Conservation (phyloP, 176 grass and related monocot genomes). For the Raddia guianensis region DNA sequence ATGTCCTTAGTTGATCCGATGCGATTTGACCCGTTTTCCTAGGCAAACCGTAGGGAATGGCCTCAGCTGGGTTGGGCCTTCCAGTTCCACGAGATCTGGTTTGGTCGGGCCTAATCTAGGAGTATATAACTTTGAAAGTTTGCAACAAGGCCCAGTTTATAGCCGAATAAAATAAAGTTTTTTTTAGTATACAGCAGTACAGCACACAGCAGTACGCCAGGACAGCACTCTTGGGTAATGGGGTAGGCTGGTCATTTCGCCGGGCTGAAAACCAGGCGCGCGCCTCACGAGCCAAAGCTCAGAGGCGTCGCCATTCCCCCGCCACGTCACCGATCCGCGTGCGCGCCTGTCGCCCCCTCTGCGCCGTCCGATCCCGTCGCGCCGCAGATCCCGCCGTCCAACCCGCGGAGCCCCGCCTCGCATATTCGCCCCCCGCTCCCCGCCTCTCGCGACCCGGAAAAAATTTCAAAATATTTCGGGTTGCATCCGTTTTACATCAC, state of each 20-base stretch:
- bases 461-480: background rate
- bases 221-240: background rate
- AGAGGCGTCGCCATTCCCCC: background rate
- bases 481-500: background rate
- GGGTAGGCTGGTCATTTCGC: background rate
- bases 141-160: background rate
- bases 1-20: too few species aligned
- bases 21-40: too few species aligned
- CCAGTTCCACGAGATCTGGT: background rate
- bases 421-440: background rate
- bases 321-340: constrained; percentile 76
- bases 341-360: background rate
- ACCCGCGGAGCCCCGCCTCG: background rate
- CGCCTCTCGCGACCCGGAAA: background rate
- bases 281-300: background rate
- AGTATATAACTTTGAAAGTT: background rate
- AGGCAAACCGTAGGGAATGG: background rate
- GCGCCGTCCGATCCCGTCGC: constrained; percentile 33
- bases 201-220: background rate
- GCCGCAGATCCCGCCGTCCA: constrained; percentile 37
- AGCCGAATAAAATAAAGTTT: background rate
- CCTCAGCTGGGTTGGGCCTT: background rate
- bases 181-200: background rate
- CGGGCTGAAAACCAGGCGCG: constrained; percentile 11
- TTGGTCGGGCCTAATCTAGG: background rate